Base-by-base conservation (phyloP, 495 filamentous ascomycete genomes). In the Letharia columbiana region DNA sequence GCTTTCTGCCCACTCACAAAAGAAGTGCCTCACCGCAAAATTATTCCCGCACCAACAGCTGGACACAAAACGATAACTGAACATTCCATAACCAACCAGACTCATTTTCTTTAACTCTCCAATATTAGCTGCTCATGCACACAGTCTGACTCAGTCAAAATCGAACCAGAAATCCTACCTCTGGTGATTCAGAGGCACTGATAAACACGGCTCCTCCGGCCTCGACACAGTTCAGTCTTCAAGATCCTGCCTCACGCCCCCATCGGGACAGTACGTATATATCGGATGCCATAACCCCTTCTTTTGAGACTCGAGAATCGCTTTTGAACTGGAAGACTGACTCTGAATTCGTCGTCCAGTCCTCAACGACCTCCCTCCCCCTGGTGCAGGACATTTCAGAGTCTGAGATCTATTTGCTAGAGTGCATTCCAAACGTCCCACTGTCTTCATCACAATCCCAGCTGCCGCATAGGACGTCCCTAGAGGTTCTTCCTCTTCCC, bases 381-480 rank as follows among this genome's bases (percentile, higher is more conserved):
- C 91, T 89, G 76, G 84, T 89, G 78, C 81, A 82, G 80, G 81
- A 82, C 79, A 77, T 75, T 71, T 77, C 79, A 76, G 62, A 68
- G 69, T 71, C 75, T 31, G 52, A 64, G 59, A 40, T 65, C 71
- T 68, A 73, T 70, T 75, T 83, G 74, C 74, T 80, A 78, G 80
- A 83, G 79, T 79, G 76, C 77, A 80, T 80, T 75, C 79, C 80
- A 81, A 84, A 81, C 80, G 79, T 74, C 77, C 80, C 80, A 76
- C 75, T 72, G 71, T 79, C 79, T 73, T 79, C 81, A 77, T 79
- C 82, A 79, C 77, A 75, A 75, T 76, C 83, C 85, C 89, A 93
- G 89, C 92, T 95, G 92, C 92, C 92, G 92, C 91, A 97, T 97
- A 97, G 90, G 89, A 91, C 86, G 87, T 83, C 84, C 88, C 87